Evolutionary conservation across 805 yeast genomes (phyloP).

Genomic region (Ogataea trehalophila): DNA sequence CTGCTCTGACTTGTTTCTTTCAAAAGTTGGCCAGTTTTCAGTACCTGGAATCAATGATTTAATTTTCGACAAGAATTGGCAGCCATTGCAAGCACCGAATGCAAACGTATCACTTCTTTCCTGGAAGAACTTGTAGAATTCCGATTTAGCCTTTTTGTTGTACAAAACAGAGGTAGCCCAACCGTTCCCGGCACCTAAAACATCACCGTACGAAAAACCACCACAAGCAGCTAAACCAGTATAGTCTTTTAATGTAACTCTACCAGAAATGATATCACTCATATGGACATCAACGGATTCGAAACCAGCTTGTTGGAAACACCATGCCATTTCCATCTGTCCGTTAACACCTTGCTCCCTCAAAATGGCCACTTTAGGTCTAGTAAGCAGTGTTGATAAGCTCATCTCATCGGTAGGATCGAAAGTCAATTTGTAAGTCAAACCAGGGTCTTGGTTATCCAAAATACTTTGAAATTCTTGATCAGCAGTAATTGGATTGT

Average conservation of each 20-base stretch:
- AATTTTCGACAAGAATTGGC: slow-evolving; percentile 89
- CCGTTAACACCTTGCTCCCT: slow-evolving; percentile 99
- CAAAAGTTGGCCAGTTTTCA: slow-evolving; percentile 94
- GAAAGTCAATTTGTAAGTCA: slow-evolving; percentile 73
- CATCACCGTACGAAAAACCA: slow-evolving; percentile 98
- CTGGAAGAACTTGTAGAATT: slow-evolving; percentile 77
- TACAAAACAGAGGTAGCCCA: slow-evolving; percentile 97
- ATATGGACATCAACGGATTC: slow-evolving; percentile 93
- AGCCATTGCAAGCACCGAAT: slow-evolving; percentile 97
- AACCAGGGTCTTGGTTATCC: slow-evolving; percentile 88
- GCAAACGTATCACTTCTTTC: slow-evolving; percentile 91
- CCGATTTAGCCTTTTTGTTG: slow-evolving; percentile 69
- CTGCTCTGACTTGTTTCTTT: slow-evolving; percentile 86
- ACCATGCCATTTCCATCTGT: slow-evolving; percentile 97
- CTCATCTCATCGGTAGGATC: slow-evolving; percentile 49
- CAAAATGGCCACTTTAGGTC: slow-evolving; percentile 90
- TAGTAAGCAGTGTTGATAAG: slow-evolving; percentile 32
- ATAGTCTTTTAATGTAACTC: slow-evolving; percentile 67
- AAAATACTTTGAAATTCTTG: slow-evolving; percentile 73
- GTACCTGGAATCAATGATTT: slow-evolving; percentile 88
- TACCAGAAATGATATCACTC: slow-evolving; percentile 82
- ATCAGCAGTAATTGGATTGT: slow-evolving; percentile 85
- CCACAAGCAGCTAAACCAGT: slow-evolving; percentile 98
- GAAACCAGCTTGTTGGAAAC: slow-evolving; percentile 92
- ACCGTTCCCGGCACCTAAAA: slow-evolving; percentile 96